Evolutionary conservation across 116 monocot species (phyloP).

Genomic region (Zostera marina): DNA sequence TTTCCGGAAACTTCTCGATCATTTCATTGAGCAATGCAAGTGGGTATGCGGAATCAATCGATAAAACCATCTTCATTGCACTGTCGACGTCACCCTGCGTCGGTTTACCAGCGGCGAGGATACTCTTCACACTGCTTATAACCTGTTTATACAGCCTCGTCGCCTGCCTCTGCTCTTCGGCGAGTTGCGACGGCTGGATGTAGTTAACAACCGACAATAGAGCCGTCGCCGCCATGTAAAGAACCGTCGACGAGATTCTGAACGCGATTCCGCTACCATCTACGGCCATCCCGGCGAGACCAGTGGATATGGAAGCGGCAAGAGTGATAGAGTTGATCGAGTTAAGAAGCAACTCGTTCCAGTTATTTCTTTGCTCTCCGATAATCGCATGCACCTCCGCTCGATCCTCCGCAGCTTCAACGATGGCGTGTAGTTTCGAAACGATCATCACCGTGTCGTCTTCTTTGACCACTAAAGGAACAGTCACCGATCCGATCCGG

Average conservation of each 20-base stretch:
- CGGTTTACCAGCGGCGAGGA: slow-evolving; percentile 8
- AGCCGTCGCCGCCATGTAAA: slow-evolving; percentile 30
- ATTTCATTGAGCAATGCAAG: slow-evolving; percentile 47
- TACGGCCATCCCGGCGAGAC: slow-evolving; percentile 8
- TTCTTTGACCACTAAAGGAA: neutral
- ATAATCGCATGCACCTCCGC: slow-evolving; percentile 64
- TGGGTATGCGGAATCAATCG: slow-evolving; percentile 65
- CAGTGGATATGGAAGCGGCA: slow-evolving; percentile 27
- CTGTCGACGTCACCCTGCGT: slow-evolving; percentile 19
- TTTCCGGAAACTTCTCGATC: slow-evolving; percentile 63
- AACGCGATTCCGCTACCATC: slow-evolving; percentile 11
- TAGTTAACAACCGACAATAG: slow-evolving; percentile 40
- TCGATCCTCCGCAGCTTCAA: slow-evolving; percentile 34
- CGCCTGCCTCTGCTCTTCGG: slow-evolving; percentile 73
- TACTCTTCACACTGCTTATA: slow-evolving; percentile 26
- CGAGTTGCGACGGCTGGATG: slow-evolving; percentile 77
- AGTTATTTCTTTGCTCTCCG: slow-evolving; percentile 53
- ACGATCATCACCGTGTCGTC: neutral
- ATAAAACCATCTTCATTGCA: slow-evolving; percentile 37
- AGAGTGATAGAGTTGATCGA: slow-evolving; percentile 54
- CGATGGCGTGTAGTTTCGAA: slow-evolving; percentile 10
- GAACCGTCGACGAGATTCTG: slow-evolving; percentile 28
- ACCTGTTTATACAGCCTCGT: slow-evolving; percentile 45
- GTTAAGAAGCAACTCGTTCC: slow-evolving; percentile 47
- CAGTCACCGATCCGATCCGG: neutral